phyloP scores from a whole-genome alignment of 1,284 basidiomycete genomes.

The Peniophora sp. region DNA sequence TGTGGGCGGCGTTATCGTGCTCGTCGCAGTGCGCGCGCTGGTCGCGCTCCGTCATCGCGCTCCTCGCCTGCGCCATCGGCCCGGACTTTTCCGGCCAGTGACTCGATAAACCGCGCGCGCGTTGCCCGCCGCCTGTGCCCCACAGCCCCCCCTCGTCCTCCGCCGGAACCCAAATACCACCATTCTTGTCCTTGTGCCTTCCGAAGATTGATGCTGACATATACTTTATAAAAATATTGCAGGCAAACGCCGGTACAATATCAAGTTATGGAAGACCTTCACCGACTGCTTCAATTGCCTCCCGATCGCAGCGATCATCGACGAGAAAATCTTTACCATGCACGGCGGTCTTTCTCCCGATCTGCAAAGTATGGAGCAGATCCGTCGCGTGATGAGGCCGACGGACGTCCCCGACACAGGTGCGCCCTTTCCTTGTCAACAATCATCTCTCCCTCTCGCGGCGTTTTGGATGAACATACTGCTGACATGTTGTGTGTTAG shows the following conservation, averaged over 20 bases:
- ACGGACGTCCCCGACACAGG: slow-evolving; percentile 99
- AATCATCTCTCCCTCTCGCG: slow-evolving; percentile 6
- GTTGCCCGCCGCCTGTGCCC: slow-evolving; percentile 1
- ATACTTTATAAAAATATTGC: slow-evolving; percentile 10
- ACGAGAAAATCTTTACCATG: slow-evolving; percentile 97
- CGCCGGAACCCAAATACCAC: no score
- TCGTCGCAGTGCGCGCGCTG: no score
- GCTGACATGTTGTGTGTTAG: slow-evolving; percentile 26
- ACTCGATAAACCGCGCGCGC: slow-evolving; percentile 1
- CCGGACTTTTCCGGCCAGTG: slow-evolving; percentile 1
- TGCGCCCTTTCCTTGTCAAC: slow-evolving; percentile 27
- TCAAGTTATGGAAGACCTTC: slow-evolving; percentile 97
- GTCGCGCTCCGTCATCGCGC: slow-evolving; percentile 6
- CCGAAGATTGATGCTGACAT: slow-evolving; percentile 4
- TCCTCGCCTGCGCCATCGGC: background rate
- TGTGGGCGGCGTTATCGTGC: no score
- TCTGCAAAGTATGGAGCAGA: slow-evolving; percentile 99
- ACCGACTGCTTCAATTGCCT: slow-evolving; percentile 96
- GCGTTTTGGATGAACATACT: slow-evolving; percentile 3
- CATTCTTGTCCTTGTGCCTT: no score
- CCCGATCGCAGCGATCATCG: slow-evolving; percentile 93
- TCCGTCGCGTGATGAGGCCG: slow-evolving; percentile 97
- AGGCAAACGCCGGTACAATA: slow-evolving; percentile 97
- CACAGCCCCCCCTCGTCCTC: no score
- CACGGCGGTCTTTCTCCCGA: slow-evolving; percentile 92